phyloP scores from a whole-genome alignment of 768 basidiomycete species.

The Rhizopogon salebrosus region DNA sequence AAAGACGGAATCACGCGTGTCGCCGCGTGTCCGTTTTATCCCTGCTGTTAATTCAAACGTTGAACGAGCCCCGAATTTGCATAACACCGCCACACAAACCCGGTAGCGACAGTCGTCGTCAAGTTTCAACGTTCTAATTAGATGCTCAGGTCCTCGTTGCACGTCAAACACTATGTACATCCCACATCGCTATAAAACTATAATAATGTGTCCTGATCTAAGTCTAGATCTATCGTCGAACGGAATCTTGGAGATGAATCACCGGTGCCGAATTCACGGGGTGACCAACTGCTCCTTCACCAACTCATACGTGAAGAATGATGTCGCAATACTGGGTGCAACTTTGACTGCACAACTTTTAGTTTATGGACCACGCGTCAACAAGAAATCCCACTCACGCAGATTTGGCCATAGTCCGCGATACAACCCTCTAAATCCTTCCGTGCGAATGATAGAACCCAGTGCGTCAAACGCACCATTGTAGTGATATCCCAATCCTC shows the following conservation, averaged over 20 bases:
- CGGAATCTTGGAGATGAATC: too few relatives aligned
- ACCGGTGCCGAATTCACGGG: constrained; percentile 13
- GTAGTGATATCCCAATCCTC: constrained; percentile 60
- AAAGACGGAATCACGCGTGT: background rate
- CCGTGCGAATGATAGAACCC: constrained; percentile 57
- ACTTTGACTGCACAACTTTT: constrained; percentile 62
- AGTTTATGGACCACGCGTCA: constrained; percentile 1
- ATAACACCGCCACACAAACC: background rate
- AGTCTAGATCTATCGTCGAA: constrained; percentile 1
- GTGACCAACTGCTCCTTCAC: constrained; percentile 46
- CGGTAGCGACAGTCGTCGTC: too few relatives aligned
- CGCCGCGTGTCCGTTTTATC: background rate
- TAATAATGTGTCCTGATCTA: background rate
- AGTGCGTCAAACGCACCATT: constrained; percentile 79
- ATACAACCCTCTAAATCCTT: constrained; percentile 78
- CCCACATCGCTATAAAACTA: background rate
- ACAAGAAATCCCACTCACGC: constrained; percentile 44
- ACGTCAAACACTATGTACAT: background rate
- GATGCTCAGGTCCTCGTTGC: too few relatives aligned
- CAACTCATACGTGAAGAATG: constrained; percentile 80
- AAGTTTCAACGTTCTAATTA: too few relatives aligned
- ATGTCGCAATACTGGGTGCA: constrained; percentile 85
- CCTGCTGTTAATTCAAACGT: background rate
- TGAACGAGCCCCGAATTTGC: background rate
- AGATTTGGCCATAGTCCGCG: constrained; percentile 87